Percentiles rank a stretch among this genome's conserved stretches.
Evolutionary conservation across 768 basidiomycete genomes (phyloP).

Genomic region (Leccinellum luteum): DNA sequence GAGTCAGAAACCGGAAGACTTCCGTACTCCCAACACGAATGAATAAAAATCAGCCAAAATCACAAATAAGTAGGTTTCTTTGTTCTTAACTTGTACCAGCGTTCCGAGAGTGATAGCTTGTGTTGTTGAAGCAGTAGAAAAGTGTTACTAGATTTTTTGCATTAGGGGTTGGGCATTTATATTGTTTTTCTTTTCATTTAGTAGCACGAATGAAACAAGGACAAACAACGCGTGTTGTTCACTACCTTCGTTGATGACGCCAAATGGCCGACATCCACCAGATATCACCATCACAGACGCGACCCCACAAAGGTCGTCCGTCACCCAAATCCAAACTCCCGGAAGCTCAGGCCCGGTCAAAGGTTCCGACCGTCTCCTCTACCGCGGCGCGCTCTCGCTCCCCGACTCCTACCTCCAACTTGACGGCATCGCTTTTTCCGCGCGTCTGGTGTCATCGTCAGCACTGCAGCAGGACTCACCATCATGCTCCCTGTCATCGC

Average conservation of each 20-base stretch:
- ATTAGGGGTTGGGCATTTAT: too few relatives aligned
- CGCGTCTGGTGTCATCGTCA: constrained; percentile 37
- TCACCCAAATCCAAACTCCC: not conserved
- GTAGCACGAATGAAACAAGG: not conserved
- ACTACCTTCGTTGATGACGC: not conserved
- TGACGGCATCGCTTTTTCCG: constrained; percentile 71
- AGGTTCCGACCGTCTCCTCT: constrained; percentile 51
- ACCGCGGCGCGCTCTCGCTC: constrained; percentile 70
- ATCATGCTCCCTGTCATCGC: constrained; percentile 8
- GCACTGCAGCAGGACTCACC: constrained; percentile 29
- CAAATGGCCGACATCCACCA: not conserved
- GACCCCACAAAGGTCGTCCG: constrained; percentile 19
- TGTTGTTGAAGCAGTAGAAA: too few relatives aligned
- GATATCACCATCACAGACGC: constrained; percentile 15
- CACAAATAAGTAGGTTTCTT: too few relatives aligned
- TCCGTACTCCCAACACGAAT: too few relatives aligned
- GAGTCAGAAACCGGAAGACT: too few relatives aligned
- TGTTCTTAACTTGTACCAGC: too few relatives aligned
- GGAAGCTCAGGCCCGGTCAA: constrained; percentile 2
- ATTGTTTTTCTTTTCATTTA: too few relatives aligned
- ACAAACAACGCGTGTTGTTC: not conserved
- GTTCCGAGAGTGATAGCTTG: too few relatives aligned
- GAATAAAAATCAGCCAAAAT: too few relatives aligned
- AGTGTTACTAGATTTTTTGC: too few relatives aligned
- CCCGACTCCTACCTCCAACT: constrained; percentile 70